A percentile compares a stretch with the other conserved stretches of the same genome.
Evolutionary conservation across 2,329 filamentous ascomycete species (phyloP).

Genomic region (Microascus cirrosus): DNA sequence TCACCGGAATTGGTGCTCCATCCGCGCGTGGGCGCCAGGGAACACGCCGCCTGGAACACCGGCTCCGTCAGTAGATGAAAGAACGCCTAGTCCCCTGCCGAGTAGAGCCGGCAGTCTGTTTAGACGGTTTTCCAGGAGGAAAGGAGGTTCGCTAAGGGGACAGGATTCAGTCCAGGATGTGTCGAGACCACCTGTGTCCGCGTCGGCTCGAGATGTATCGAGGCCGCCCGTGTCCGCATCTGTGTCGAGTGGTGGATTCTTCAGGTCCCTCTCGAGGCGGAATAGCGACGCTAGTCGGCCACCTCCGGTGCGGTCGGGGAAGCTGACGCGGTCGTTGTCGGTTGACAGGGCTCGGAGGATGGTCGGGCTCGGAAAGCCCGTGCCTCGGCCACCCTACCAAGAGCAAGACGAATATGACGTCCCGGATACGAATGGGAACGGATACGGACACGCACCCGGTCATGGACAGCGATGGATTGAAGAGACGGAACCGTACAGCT

Average conservation of each 20-base stretch:
- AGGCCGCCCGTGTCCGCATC: slow-evolving; percentile 36
- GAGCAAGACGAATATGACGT: not conserved
- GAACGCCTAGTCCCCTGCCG: slow-evolving; percentile 25
- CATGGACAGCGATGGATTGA: slow-evolving; percentile 10
- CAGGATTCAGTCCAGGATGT: slow-evolving; percentile 18
- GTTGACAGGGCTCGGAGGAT: slow-evolving; percentile 13
- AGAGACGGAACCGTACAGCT: not conserved
- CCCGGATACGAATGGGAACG: not conserved
- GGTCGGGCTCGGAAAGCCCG: not conserved
- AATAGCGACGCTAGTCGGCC: slow-evolving; percentile 5
- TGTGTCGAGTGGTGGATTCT: slow-evolving; percentile 13
- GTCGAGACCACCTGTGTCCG: not conserved
- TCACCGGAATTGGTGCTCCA: slow-evolving; percentile 91
- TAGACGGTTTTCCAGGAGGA: slow-evolving; percentile 28
- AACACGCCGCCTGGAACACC: slow-evolving; percentile 63
- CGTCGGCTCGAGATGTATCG: slow-evolving; percentile 10
- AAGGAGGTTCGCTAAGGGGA: slow-evolving; percentile 5
- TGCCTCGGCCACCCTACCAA: not conserved
- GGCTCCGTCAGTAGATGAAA: slow-evolving; percentile 33
- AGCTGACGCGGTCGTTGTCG: slow-evolving; percentile 8
- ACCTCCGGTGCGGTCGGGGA: not conserved
- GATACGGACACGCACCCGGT: slow-evolving; percentile 7
- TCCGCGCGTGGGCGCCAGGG: slow-evolving; percentile 72
- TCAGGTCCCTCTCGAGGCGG: slow-evolving; percentile 26
- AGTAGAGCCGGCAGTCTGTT: slow-evolving; percentile 16